These are phyloP conservation scores for Anisodus tanguticus DNA, from an alignment of 257 asterid genomes.

Conservation along the genomic window DNA sequence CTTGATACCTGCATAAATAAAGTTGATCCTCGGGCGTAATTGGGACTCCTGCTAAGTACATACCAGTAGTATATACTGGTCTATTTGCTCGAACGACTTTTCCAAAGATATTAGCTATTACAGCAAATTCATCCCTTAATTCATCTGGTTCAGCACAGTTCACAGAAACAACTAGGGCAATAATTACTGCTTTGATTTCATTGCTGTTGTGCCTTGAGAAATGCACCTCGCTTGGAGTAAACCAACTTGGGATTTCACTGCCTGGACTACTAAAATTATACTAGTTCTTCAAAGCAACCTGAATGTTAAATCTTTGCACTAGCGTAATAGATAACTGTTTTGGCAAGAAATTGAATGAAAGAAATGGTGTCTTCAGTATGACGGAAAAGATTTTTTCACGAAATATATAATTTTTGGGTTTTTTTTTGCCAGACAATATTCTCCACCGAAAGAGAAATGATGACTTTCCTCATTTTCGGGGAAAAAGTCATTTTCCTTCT, in stretches of 20 bases:
- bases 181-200: constrained; percentile 37
- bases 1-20: constrained; percentile 39
- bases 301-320: constrained; percentile 9
- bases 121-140: constrained; percentile 36
- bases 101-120: constrained; percentile 34
- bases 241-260: constrained; percentile 43
- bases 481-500: neutral
- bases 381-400: neutral
- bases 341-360: constrained; percentile 11
- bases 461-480: neutral
- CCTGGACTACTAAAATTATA: constrained; percentile 39
- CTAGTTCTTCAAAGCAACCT: constrained; percentile 39
- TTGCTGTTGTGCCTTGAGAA: constrained; percentile 34
- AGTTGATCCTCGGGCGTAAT: constrained; percentile 37
- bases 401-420: too few relatives aligned
- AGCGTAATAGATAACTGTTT: neutral
- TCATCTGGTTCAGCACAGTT: constrained; percentile 33
- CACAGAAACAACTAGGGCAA: constrained; percentile 38
- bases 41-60: constrained; percentile 39
- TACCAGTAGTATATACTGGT: constrained; percentile 26
- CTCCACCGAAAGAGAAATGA: neutral
- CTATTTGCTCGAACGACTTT: constrained; percentile 36
- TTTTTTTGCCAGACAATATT: neutral
- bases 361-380: neutral
- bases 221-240: constrained; percentile 31